Evolutionary conservation across 2,329 filamentous ascomycete genomes (phyloP).

Genomic region (Calonectria pteridis): DNA sequence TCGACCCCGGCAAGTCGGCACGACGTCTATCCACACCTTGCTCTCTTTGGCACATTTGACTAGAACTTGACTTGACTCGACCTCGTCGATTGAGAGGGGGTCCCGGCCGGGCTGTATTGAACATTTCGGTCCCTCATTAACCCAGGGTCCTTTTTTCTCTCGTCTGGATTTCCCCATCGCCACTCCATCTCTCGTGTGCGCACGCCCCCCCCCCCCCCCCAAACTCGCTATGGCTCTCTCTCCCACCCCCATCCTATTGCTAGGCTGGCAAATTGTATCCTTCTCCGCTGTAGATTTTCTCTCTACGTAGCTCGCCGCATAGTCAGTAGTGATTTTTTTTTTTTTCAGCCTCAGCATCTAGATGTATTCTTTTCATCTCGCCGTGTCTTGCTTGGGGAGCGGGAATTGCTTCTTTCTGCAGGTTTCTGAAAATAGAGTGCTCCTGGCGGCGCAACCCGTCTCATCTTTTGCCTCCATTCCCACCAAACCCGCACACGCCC

Average conservation of each 20-base stretch:
- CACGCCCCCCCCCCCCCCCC: neutral
- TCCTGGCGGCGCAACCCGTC: neutral
- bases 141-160: neutral
- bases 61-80: conserved; percentile 4
- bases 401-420: neutral
- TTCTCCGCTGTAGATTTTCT: neutral
- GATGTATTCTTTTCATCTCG: neutral
- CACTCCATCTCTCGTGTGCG: neutral
- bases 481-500: neutral
- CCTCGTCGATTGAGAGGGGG: neutral
- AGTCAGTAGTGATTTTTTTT: too few species aligned
- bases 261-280: neutral
- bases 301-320: neutral
- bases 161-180: neutral
- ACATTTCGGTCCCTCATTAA: neutral
- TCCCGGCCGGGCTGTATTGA: neutral
- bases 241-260: neutral
- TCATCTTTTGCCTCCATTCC: neutral
- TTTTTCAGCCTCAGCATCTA: neutral
- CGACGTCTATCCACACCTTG: conserved; percentile 39
- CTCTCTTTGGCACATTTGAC: conserved; percentile 23
- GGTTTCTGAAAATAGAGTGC: neutral
- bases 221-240: neutral
- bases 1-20: conserved; percentile 47
- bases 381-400: neutral